Base-by-base conservation (phyloP, 805 yeast species). In the Candida methanosorbosa region DNA sequence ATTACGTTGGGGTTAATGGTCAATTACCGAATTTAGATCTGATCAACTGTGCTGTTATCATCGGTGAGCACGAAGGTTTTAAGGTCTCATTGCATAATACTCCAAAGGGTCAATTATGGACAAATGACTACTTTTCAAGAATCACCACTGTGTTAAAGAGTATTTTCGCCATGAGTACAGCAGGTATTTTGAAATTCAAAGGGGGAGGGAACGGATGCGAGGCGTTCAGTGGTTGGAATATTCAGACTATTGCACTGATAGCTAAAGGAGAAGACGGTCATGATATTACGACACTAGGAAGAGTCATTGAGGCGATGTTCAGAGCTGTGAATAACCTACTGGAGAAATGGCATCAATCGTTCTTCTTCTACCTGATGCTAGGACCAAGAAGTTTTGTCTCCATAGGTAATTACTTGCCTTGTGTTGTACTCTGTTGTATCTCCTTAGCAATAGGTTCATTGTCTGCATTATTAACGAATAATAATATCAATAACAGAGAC, bases 311-410 rank as follows among this genome's bases (percentile, higher is more conserved):
- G 58, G 85, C 94, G 3, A 64, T 81, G 8, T 78, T 88, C 52
- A 72, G 98, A 40, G 78, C 95, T 0, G 82, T 92, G 25, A 92
- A 92, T 61, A 92, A 92, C 54, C 66, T 92, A 45, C 64, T 90
- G 26, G 99, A 92, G 56, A 94, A 90, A 54, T 90, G 90, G 59
- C 99, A 92, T 58, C 99, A 92, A 59, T 85, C 96, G 1, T 92
- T 87, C 50, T 92, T 92, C 66, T 92, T 88, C 52, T 92, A 90
- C 60, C 67, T 90, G 44, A 55, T 92, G 59, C 57, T 92, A 33
- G 73, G 85, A 0, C 94, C 97, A 18, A 63, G 69, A 37, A 57
- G 70, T 38, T 92, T 92, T 62, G 95, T 92, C 14, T 85, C 96
- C 5, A 88, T 92, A 42, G 97, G 95, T 4, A 85, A 94, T 15